Conservation (phyloP, 192 early-diverging fungal genomes). For the Powellomyces hirtus region DNA sequence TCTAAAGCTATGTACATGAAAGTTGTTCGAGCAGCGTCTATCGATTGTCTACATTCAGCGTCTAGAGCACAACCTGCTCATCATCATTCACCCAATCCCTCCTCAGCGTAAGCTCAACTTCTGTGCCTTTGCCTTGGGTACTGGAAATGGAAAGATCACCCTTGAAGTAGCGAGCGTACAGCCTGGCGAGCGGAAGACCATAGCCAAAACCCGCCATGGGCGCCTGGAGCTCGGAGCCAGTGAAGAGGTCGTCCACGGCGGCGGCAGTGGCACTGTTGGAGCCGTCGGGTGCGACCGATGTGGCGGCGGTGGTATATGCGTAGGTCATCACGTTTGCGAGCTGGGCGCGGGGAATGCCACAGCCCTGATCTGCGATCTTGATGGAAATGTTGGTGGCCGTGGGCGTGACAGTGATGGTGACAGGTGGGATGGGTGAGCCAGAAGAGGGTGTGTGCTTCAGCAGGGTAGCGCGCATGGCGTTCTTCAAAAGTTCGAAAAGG, state of each 20-base stretch:
- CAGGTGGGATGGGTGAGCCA: not conserved
- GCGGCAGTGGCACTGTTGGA: too few species aligned
- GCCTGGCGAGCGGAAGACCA: slow-evolving; percentile 79
- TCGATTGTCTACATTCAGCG: too few species aligned
- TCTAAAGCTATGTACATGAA: too few species aligned
- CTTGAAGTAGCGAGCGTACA: slow-evolving; percentile 92
- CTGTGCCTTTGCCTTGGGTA: slow-evolving; percentile 88
- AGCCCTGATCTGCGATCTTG: slow-evolving; percentile 90
- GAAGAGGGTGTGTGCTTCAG: slow-evolving; percentile 43
- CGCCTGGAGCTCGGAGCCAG: slow-evolving; percentile 5
- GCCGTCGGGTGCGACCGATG: not conserved
- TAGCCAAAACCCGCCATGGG: slow-evolving; percentile 86
- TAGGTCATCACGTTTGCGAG: slow-evolving; percentile 90
- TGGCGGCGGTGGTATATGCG: slow-evolving; percentile 59
- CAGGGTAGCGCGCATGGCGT: slow-evolving; percentile 90
- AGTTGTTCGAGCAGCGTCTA: too few species aligned
- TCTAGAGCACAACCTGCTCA: slow-evolving; percentile 1
- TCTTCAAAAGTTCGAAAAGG: slow-evolving; percentile 95
- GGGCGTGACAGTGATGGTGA: slow-evolving; percentile 63
- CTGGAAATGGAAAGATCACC: slow-evolving; percentile 86
- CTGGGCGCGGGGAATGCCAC: slow-evolving; percentile 79
- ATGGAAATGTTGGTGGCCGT: slow-evolving; percentile 78
- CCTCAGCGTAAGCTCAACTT: slow-evolving; percentile 68
- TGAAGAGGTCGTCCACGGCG: not conserved
- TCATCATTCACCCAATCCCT: slow-evolving; percentile 1